Evolutionary conservation across 371 early-diverging fungal species (phyloP).

Genomic region (Zychaea mexicana): DNA sequence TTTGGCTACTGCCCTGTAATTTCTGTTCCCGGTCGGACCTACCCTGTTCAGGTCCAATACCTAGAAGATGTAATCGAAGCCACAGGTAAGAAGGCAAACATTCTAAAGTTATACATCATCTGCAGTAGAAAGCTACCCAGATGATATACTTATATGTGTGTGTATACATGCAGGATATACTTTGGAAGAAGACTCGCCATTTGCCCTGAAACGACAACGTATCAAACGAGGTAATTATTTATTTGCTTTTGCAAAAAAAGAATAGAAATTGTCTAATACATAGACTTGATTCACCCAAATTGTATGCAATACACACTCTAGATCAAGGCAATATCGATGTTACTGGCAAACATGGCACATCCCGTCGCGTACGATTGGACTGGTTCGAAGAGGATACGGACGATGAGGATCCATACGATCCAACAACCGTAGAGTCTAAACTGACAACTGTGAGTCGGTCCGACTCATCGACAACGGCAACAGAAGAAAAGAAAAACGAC

Average conservation of each 20-base stretch:
- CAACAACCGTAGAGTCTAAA: slow-evolving; percentile 23
- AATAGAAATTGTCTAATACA: not conserved
- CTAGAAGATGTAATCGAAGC: slow-evolving; percentile 75
- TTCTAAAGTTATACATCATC: too few species aligned
- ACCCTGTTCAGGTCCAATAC: slow-evolving; percentile 74
- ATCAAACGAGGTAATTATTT: slow-evolving; percentile 12
- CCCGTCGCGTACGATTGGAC: slow-evolving; percentile 49
- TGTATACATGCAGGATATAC: slow-evolving; percentile 41
- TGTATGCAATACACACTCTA: slow-evolving; percentile 3
- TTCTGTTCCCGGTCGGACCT: slow-evolving; percentile 80
- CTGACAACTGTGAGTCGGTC: slow-evolving; percentile 23
- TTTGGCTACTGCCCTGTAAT: slow-evolving; percentile 71
- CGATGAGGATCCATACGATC: slow-evolving; percentile 45
- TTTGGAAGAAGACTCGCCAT: slow-evolving; percentile 62
- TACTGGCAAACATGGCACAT: slow-evolving; percentile 36
- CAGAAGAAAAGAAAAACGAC: slow-evolving; percentile 23
- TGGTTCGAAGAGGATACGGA: slow-evolving; percentile 50
- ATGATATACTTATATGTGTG: too few species aligned
- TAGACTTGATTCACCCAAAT: not conserved
- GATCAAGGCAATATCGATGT: slow-evolving; percentile 30
- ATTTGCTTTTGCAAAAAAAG: too few species aligned
- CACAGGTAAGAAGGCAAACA: slow-evolving; percentile 42
- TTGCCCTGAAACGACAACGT: slow-evolving; percentile 38
- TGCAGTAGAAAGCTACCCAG: too few species aligned
- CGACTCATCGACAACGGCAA: not conserved